phyloP scores from a whole-genome alignment of 1,139 yeast genomes.

The Yamadazyma conglobata region DNA sequence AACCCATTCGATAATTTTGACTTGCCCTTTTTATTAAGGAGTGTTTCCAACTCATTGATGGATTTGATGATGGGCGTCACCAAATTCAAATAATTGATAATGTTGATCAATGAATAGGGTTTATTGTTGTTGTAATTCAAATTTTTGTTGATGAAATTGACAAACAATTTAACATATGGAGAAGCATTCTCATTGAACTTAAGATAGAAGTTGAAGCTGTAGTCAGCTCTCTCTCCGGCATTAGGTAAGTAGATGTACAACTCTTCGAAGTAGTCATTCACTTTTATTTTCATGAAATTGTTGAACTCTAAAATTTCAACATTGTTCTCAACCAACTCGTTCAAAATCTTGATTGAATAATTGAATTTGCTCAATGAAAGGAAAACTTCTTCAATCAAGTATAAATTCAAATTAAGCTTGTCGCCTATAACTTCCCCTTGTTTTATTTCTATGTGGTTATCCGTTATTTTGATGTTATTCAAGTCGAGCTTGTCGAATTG shows the following conservation, averaged over 20 bases:
- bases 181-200: constrained; percentile 12
- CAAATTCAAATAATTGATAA: constrained; percentile 31
- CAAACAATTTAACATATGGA: constrained; percentile 17
- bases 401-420: constrained; percentile 20
- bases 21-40: constrained; percentile 9
- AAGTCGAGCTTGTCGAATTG: constrained; percentile 24
- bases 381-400: constrained; percentile 24
- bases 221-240: not conserved
- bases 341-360: constrained; percentile 30
- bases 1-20: constrained; percentile 31
- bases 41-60: constrained; percentile 17
- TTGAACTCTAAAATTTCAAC: constrained; percentile 28
- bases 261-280: constrained; percentile 26
- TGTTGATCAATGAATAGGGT: constrained; percentile 24
- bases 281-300: constrained; percentile 27
- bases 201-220: constrained; percentile 8
- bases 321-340: constrained; percentile 29
- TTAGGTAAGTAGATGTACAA: constrained; percentile 22
- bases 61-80: constrained; percentile 29
- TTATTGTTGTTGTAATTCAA: constrained; percentile 15
- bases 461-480: constrained; percentile 8
- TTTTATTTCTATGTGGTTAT: constrained; percentile 1
- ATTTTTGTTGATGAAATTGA: constrained; percentile 26
- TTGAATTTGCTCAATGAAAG: constrained; percentile 30
- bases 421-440: constrained; percentile 10